phyloP scores from a whole-genome alignment of 2,329 filamentous ascomycete species.

The Aspergillus floridensis region DNA sequence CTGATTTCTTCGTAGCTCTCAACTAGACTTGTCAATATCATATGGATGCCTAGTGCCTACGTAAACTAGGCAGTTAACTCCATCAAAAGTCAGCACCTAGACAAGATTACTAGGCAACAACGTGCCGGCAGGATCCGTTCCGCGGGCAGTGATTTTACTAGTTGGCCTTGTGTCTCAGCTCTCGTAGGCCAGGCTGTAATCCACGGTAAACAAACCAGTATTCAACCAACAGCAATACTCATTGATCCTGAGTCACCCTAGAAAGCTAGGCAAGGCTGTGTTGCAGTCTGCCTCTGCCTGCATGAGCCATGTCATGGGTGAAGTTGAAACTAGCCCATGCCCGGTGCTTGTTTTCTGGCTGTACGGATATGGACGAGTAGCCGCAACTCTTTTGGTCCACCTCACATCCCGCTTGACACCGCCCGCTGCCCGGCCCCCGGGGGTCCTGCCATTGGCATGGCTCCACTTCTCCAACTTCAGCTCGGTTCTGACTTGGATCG shows the following conservation, averaged over 20 bases:
- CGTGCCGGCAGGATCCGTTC: constrained; percentile 4
- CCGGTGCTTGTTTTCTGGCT: not conserved
- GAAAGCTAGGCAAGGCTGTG: not conserved
- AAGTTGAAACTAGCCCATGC: not conserved
- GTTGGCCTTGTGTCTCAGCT: not conserved
- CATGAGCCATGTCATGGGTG: not conserved
- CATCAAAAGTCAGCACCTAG: not conserved
- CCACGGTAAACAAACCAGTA: too few species aligned
- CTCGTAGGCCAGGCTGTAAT: too few species aligned
- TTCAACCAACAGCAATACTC: not conserved
- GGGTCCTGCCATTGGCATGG: not conserved
- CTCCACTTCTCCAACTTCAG: not conserved
- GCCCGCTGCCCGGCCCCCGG: not conserved
- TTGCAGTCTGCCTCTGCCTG: not conserved
- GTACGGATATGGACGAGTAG: not conserved
- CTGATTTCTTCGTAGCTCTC: too few species aligned
- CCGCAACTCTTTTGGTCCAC: not conserved
- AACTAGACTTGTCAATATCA: too few species aligned
- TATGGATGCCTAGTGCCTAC: too few species aligned
- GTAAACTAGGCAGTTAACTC: not conserved
- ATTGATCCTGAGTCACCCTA: not conserved
- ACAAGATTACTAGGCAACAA: not conserved
- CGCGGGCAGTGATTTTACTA: not conserved
- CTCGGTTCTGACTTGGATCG: not conserved
- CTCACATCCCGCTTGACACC: not conserved